Conservation (phyloP, 306 rosid genomes). For the Calophaca sinica region DNA sequence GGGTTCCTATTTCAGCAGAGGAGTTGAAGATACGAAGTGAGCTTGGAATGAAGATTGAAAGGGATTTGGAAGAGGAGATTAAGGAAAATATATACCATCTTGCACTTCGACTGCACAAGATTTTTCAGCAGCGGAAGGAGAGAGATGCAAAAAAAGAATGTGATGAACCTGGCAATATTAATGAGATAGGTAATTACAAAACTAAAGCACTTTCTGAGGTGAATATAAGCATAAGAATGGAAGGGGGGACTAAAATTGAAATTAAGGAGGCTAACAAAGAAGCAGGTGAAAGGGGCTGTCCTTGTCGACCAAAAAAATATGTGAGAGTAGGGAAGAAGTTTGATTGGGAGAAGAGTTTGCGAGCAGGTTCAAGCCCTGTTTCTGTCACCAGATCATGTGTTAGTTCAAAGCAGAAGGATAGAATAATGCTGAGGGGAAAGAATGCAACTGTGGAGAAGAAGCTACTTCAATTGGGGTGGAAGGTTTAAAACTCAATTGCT, state of each 20-base stretch:
- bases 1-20: conserved; percentile 48
- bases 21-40: conserved; percentile 69
- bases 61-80: conserved; percentile 73
- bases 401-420: conserved; percentile 31
- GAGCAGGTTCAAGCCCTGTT: conserved; percentile 49
- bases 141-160: conserved; percentile 28
- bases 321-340: conserved; percentile 48
- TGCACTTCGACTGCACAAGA: conserved; percentile 66
- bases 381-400: conserved; percentile 29
- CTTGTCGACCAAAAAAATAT: conserved; percentile 27
- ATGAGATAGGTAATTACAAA: neutral
- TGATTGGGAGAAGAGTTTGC: conserved; percentile 69
- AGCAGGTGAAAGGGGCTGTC: conserved; percentile 27
- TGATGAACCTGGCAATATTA: neutral
- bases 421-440: conserved; percentile 34
- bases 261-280: conserved; percentile 62
- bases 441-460: conserved; percentile 30
- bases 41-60: conserved; percentile 71
- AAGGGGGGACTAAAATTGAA: conserved; percentile 66
- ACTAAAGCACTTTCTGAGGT: conserved; percentile 59
- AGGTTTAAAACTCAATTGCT: conserved; percentile 36
- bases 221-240: conserved; percentile 67
- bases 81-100: conserved; percentile 67
- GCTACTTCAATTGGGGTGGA: conserved; percentile 53
- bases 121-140: conserved; percentile 59